Base-by-base conservation (phyloP, 1,284 basidiomycete genomes). In the Ceratobasidium papillatum region DNA sequence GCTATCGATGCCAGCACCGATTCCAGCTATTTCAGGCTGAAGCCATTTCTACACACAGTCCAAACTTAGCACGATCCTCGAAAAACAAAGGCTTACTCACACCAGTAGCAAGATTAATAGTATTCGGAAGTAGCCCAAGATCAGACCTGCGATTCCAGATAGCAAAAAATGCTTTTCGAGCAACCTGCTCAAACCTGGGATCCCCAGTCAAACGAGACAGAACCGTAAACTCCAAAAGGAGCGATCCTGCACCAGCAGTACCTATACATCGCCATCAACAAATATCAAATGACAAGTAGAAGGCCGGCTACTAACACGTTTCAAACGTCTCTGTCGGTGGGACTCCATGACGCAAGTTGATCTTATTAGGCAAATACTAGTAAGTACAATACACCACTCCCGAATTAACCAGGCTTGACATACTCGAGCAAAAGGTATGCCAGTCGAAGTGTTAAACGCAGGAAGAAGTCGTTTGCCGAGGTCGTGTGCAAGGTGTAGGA, bases 1-100 rank as follows among this genome's bases (percentile, higher is more conserved):
- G 9, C 94, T 95, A 81, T 98, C 95, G 65, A 96, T 91, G 0
- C 96, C 96, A 14, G 96, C 96, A 34, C 96, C 95, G 43, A 96
- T 92, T 3, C 92, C 89, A 41, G 90, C 91, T 4, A 92, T 81
- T 77, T 94, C 91, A 30, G 93, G 93, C 59, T 85, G 83, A 27
- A 86, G 86, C 93, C 93, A 94, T 52, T 81, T 80, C 91, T 93
- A 43, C 45, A n/a, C 22, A 27, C 8, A 12, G 76, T 63, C 27
- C 12, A 36, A 36, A 76, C 30, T 25, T 5, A 43, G 56, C 25
- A 66, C 43, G 47, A 9, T 45, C 14, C 65, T 68, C 52, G 19
- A 30, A 56, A 41, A 47, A n/a, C 19, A 32, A 58, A 30, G 32
- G 12, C 19, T 30, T 74, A 86, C 90, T 76, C 79, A 94, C 93